Base-by-base conservation (phyloP, 2,329 filamentous ascomycete species). In the Talaromyces sp. region DNA sequence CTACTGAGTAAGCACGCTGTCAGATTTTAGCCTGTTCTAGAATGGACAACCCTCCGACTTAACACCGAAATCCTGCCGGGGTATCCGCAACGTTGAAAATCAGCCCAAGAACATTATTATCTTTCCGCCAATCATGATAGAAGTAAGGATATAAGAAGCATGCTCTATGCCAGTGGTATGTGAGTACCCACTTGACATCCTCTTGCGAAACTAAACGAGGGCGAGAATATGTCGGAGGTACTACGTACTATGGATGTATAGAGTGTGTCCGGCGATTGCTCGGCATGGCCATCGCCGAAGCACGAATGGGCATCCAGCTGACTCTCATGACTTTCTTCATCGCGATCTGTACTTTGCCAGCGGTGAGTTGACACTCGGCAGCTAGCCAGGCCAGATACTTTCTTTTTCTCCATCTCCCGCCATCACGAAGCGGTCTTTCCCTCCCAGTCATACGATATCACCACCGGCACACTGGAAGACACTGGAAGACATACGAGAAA, bases 51-150 rank as follows among this genome's bases (percentile, higher is more conserved):
- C 6, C 16, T 7, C 59, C 59, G 59, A 61, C 10, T 19, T 41
- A 52, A 52, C 45, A 27, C 59, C 59, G 59, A 61, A 61, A 39
- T 52, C 31, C n/a, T 7, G 19, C 59, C 59, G 59, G 39, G 43
- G 19, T n/a, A 11, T 22, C 24, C 27, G 31, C 27, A 8, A 45
- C 13, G 24, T 19, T 7, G 4, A n/a, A 19, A 59, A 45, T 6
- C 37, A 33, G 24, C 39, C 57, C 27, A 9, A 52, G 9, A 10
- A 31, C 48, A 52, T 1, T 16, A 16, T 14, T 7, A n/a, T 52
- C 22, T 22, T 22, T 33, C 16, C n/a, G 19, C 52, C 52, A 56
- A 56, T 56, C 52, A 54, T 5, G 31, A 22, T 13, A 35, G n/a
- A 54, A 19, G 13, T 35, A 35, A 13, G 13, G 2, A 37, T 37